These are phyloP conservation scores for Ustilago shanxiensis DNA, from an alignment of 1,284 basidiomycete species.

Conservation along the genomic window DNA sequence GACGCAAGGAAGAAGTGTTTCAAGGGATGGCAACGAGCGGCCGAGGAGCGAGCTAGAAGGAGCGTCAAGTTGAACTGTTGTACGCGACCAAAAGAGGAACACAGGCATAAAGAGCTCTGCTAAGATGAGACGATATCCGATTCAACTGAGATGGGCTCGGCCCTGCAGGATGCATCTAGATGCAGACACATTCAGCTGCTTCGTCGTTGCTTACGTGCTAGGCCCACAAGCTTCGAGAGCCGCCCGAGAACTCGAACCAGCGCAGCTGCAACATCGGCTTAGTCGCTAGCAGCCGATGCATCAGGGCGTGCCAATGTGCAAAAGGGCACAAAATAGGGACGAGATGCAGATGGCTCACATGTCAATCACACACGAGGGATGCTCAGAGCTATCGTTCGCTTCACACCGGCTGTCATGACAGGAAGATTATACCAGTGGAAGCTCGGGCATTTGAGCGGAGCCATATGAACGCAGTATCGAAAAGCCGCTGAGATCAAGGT, in stretches of 20 bases:
- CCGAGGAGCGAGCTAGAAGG: slow-evolving; percentile 25
- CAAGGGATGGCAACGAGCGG: not conserved
- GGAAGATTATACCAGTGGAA: not conserved
- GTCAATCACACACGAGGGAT: not conserved
- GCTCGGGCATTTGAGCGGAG: not conserved
- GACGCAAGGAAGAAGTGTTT: not conserved
- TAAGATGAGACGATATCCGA: not conserved
- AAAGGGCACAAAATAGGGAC: not conserved
- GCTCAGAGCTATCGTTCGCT: too few species aligned
- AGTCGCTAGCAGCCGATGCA: not conserved
- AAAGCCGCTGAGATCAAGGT: not conserved
- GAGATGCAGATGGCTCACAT: not conserved
- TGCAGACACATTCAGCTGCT: slow-evolving; percentile 1
- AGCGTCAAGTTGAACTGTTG: slow-evolving; percentile 11
- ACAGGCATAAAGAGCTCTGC: not conserved
- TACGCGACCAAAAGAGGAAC: slow-evolving; percentile 1
- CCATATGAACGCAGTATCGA: not conserved
- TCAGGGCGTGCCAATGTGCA: not conserved
- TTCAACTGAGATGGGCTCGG: slow-evolving; percentile 6
- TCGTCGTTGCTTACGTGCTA: not conserved
- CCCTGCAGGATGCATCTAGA: slow-evolving; percentile 10
- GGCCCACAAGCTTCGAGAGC: too few species aligned
- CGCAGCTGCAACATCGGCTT: too few species aligned
- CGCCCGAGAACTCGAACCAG: too few species aligned
- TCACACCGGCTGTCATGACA: too few species aligned